phyloP scores from a whole-genome alignment of 179 eudicot genomes.

The Heliamphora ciliata region DNA sequence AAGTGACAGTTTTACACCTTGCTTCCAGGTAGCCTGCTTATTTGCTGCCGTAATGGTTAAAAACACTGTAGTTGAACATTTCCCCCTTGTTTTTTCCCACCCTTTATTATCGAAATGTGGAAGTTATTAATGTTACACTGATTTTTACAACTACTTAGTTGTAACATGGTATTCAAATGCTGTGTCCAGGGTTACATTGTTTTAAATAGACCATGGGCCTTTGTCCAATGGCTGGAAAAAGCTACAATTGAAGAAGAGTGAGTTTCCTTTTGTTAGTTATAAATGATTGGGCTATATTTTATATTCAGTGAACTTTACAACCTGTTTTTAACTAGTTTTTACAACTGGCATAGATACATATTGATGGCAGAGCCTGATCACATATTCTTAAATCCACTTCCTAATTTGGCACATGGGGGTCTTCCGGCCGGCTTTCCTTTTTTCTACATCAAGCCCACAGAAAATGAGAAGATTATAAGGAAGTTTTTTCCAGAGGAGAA shows the following conservation, averaged over 20 bases:
- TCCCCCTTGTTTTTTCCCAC: background rate
- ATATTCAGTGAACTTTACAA: background rate
- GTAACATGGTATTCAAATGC: constrained; percentile 6
- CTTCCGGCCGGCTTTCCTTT: constrained; percentile 76
- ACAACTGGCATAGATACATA: constrained; percentile 45
- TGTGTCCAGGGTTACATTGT: constrained; percentile 76
- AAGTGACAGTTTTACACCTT: background rate
- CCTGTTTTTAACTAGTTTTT: background rate
- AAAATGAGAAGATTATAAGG: constrained; percentile 53
- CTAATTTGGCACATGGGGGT: constrained; percentile 60
- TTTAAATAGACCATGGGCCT: constrained; percentile 94
- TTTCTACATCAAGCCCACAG: constrained; percentile 71
- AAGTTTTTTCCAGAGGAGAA: constrained; percentile 59
- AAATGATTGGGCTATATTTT: background rate
- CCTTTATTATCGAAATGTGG: background rate
- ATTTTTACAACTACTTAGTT: background rate
- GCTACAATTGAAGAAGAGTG: constrained; percentile 82
- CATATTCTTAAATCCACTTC: constrained; percentile 66
- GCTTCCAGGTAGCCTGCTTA: background rate
- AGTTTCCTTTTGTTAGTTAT: constrained; percentile 24
- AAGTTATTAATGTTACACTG: background rate
- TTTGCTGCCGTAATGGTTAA: background rate
- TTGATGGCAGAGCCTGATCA: constrained; percentile 94
- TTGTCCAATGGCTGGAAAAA: constrained; percentile 88
- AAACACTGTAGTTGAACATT: background rate